Evolutionary conservation across 495 filamentous ascomycete genomes (phyloP), one percentile per base, ranked within the genome.

Genomic region (Penicillium coffeae): DNA sequence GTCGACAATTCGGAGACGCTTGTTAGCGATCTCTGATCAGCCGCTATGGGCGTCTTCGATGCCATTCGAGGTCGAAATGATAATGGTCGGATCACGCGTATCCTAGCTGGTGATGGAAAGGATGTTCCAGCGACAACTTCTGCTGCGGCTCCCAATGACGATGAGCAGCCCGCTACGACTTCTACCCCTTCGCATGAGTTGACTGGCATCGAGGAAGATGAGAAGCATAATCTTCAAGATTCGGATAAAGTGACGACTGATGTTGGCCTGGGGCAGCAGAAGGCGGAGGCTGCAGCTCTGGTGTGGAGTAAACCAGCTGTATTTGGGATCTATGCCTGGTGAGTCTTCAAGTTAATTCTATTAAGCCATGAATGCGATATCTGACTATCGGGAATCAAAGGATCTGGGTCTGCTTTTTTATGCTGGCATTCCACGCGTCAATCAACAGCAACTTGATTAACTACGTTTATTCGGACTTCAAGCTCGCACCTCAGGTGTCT

Each of bases 351-450:
- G 25, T 16, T 16, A 5, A 80, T 45, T 43, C 12, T 30, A 20
- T 49, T 48, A 25, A 9, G 15, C 12, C 9, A 43, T n/a, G n/a
- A n/a, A n/a, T 16, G 12, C 27, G 8, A 3, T n/a, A 7, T 5
- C 16, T 35, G 8, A 45, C 14, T 21, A 13, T 15, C n/a, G 4
- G 1, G 12, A 37, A 38, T 45, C 15, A 7, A 16, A 72, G 71
- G 60, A 69, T 75, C 33, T 75, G 69, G 67, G 19, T 75, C 10
- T 66, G 63, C 42, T 73, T 69, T 45, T 74, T 74, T 44, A 67
- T 74, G 43, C 53, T 73, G 21, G 67, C 68, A 1, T 51, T 75
- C 34, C 70, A 69, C 45, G 66, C 64, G 0, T 51, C 62, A 1
- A 72, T 70, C 27, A 65, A 60, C 30, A 47, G 35, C 42, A 68